Evolutionary conservation across 768 basidiomycete species (phyloP).

Genomic region (Austroboletus eburneus): DNA sequence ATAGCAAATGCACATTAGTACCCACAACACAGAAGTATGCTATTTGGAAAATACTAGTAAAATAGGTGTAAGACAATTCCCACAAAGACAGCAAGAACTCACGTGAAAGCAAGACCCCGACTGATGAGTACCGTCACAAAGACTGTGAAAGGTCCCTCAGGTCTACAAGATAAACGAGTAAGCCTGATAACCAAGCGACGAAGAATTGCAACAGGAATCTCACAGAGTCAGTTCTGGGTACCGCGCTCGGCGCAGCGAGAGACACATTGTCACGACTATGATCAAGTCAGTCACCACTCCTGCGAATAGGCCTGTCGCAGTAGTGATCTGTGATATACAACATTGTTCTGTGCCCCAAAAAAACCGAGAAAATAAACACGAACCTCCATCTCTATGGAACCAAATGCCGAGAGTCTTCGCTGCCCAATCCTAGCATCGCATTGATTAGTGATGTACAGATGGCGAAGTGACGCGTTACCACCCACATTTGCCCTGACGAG

Average conservation of each 20-base stretch:
- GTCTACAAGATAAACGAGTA: constrained; percentile 10
- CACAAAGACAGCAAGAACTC: constrained; percentile 6
- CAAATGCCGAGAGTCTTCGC: constrained; percentile 21
- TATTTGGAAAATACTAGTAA: constrained; percentile 18
- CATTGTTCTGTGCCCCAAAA: background rate
- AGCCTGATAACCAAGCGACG: too few relatives aligned
- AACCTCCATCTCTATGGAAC: constrained; percentile 17
- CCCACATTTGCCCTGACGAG: constrained; percentile 25
- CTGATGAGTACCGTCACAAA: constrained; percentile 5
- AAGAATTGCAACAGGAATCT: too few relatives aligned
- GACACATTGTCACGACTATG: constrained; percentile 13
- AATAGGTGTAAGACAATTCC: too few relatives aligned
- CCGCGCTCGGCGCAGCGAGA: constrained; percentile 17
- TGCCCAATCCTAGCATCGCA: constrained; percentile 16
- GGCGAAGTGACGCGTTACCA: background rate
- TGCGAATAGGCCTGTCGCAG: constrained; percentile 9
- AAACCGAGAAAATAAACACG: constrained; percentile 6
- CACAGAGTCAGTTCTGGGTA: constrained; percentile 16
- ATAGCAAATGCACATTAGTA: background rate
- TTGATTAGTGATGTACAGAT: constrained; percentile 6
- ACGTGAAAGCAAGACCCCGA: constrained; percentile 25
- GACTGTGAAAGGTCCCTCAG: constrained; percentile 1
- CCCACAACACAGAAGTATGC: constrained; percentile 20
- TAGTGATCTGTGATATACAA: constrained; percentile 14
- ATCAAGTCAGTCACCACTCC: constrained; percentile 11